These are phyloP conservation scores for Pichia cephalocereana DNA, from an alignment of 805 yeast species.

Conservation along the genomic window DNA sequence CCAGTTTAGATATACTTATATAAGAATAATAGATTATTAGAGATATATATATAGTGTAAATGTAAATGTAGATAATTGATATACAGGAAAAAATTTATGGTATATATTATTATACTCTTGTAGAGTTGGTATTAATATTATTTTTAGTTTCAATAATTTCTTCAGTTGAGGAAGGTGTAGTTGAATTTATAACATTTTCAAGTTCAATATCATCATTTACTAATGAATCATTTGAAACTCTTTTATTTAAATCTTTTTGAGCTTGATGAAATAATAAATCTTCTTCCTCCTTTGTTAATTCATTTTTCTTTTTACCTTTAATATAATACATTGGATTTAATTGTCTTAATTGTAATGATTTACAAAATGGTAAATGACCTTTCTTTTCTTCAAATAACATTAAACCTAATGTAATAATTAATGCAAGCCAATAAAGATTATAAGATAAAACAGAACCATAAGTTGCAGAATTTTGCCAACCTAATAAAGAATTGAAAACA, in stretches of 20 bases:
- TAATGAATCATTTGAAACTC: neutral
- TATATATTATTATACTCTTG: too few relatives aligned
- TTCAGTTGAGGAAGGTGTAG: neutral
- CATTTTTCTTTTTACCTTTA: slow-evolving; percentile 51
- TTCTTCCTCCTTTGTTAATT: slow-evolving; percentile 39
- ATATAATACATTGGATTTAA: slow-evolving; percentile 62
- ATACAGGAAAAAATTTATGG: too few relatives aligned
- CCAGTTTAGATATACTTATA: too few relatives aligned
- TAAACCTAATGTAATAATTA: slow-evolving; percentile 42
- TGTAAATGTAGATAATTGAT: too few relatives aligned
- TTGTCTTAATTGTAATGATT: slow-evolving; percentile 35
- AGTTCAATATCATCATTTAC: neutral
- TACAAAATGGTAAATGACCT: slow-evolving; percentile 65
- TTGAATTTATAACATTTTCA: neutral
- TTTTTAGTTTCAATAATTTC: neutral
- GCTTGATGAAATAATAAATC: slow-evolving; percentile 38
- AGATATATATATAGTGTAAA: too few relatives aligned
- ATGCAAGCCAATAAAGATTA: slow-evolving; percentile 72
- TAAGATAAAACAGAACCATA: slow-evolving; percentile 81
- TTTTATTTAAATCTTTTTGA: slow-evolving; percentile 14
- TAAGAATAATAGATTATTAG: too few relatives aligned
- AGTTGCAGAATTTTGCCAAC: slow-evolving; percentile 95
- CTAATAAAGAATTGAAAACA: slow-evolving; percentile 81
- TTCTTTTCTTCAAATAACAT: slow-evolving; percentile 73
- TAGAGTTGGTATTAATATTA: neutral